Conservation (phyloP, 345 rosid species). For the Gossypium longicalyx region DNA sequence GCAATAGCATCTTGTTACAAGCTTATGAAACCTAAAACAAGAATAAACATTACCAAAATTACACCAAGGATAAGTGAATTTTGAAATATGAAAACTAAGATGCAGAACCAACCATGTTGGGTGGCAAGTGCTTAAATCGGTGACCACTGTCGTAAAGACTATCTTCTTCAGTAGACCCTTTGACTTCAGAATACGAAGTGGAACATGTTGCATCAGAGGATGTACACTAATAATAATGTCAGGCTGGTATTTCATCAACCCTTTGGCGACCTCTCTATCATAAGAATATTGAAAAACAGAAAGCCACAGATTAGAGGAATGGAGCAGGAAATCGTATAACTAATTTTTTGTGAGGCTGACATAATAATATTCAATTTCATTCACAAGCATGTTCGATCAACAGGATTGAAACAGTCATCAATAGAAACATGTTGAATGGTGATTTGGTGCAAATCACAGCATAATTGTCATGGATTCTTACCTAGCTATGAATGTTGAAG, state of each 20-base stretch:
- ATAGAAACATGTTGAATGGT: background rate
- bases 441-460: background rate
- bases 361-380: constrained; percentile 2
- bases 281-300: constrained; percentile 16
- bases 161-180: constrained; percentile 87
- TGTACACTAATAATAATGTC: constrained; percentile 95
- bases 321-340: background rate
- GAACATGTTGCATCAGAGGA: constrained; percentile 98
- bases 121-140: constrained; percentile 97
- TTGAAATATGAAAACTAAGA: background rate
- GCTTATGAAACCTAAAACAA: constrained; percentile 89
- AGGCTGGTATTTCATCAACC: constrained; percentile 96
- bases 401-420: background rate
- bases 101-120: constrained; percentile 75
- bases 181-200: constrained; percentile 85
- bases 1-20: constrained; percentile 97
- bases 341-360: background rate
- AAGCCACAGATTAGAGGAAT: background rate
- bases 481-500: constrained; percentile 95
- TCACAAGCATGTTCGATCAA: background rate
- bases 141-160: constrained; percentile 87
- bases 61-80: constrained; percentile 2
- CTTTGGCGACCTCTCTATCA: constrained; percentile 85
- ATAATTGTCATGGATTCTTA: constrained; percentile 29
- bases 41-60: constrained; percentile 16